Conservation (phyloP, 2,329 filamentous ascomycete genomes). For the Paraphoma sp. region DNA sequence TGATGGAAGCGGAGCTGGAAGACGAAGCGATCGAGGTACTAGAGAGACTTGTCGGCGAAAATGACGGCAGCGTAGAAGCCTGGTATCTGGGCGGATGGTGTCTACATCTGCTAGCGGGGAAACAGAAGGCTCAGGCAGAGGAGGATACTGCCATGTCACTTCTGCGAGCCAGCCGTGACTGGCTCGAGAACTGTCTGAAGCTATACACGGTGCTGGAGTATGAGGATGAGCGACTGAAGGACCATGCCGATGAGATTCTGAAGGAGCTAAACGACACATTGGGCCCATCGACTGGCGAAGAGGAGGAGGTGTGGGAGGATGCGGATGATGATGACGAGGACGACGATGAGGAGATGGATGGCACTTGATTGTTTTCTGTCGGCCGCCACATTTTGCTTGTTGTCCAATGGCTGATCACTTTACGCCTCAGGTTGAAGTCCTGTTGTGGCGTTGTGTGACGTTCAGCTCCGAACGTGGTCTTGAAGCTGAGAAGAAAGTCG, state of each 20-base stretch:
- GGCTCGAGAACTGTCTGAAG: conserved; percentile 80
- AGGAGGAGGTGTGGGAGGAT: conserved; percentile 51
- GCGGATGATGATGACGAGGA: conserved; percentile 44
- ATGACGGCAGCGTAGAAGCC: conserved; percentile 92
- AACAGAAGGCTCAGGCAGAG: conserved; percentile 62
- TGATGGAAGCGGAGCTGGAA: conserved; percentile 91
- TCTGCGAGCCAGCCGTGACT: conserved; percentile 78
- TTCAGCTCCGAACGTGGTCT: neutral
- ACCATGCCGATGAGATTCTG: conserved; percentile 77
- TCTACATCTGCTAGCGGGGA: conserved; percentile 78
- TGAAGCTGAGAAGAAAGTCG: neutral
- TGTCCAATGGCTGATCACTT: neutral
- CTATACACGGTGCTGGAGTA: conserved; percentile 83
- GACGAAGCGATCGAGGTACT: conserved; percentile 84
- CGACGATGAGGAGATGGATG: conserved; percentile 48
- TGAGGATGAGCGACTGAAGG: conserved; percentile 79
- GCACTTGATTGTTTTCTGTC: conserved; percentile 34
- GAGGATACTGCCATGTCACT: conserved; percentile 62
- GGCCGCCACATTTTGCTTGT: neutral
- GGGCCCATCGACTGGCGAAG: conserved; percentile 51
- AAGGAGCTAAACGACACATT: conserved; percentile 53
- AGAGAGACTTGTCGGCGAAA: conserved; percentile 82
- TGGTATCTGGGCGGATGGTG: conserved; percentile 99
- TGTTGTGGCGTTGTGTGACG: neutral
- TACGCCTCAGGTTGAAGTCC: neutral